A percentile compares a stretch with the other conserved stretches of the same genome.
Conservation (phyloP, 768 basidiomycete genomes). For the Agaricus blazei region DNA sequence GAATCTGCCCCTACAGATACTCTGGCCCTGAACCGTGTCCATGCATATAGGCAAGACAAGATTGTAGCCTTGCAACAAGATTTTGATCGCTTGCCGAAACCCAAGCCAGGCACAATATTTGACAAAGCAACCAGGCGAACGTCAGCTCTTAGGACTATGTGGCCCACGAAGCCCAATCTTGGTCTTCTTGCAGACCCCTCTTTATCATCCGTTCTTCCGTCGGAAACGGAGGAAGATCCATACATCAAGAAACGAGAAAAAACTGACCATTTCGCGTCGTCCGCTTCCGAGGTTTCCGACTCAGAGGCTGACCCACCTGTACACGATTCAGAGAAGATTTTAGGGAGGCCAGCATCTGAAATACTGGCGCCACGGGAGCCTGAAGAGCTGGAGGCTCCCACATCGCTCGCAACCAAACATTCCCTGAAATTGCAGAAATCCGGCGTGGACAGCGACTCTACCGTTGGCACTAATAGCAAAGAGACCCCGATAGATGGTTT, state of each 20-base stretch:
- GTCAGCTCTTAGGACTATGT: constrained; percentile 70
- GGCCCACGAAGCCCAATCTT: constrained; percentile 57
- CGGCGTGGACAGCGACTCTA: constrained; percentile 80
- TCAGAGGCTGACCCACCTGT: constrained; percentile 35
- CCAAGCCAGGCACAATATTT: constrained; percentile 42
- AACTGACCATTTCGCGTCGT: constrained; percentile 55
- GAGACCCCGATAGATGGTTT: constrained; percentile 17
- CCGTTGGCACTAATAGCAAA: constrained; percentile 58
- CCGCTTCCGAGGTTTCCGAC: constrained; percentile 71
- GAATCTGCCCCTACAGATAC: constrained; percentile 82
- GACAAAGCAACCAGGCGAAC: constrained; percentile 49
- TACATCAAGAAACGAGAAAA: constrained; percentile 42
- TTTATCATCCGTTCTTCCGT: constrained; percentile 56
- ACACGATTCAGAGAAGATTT: not conserved
- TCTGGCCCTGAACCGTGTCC: constrained; percentile 79
- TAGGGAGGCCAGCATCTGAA: not conserved
- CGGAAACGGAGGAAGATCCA: constrained; percentile 67
- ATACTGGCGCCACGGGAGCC: not conserved
- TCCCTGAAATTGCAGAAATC: constrained; percentile 30
- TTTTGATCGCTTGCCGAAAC: constrained; percentile 80
- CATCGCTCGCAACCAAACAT: constrained; percentile 4
- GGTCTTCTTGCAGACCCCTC: constrained; percentile 49
- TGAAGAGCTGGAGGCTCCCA: not conserved
- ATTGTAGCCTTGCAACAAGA: constrained; percentile 97
- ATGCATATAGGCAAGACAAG: constrained; percentile 84